A percentile compares a stretch with the other conserved stretches of the same genome.
phyloP scores from a whole-genome alignment of 257 asterid genomes.

The Linderniella brevidens region DNA sequence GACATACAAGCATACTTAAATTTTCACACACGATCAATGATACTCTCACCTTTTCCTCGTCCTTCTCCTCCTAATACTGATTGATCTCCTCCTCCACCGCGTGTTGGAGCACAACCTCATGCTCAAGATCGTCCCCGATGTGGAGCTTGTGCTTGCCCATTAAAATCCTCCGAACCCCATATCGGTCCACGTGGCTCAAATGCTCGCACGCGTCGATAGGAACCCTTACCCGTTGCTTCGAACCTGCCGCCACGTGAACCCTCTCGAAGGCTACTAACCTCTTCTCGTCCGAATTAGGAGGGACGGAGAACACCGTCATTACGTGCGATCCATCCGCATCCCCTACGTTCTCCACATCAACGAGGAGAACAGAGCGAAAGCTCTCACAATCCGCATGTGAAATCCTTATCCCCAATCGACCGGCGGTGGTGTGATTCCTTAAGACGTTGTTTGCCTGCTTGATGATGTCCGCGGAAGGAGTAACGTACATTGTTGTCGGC shows the following conservation, averaged over 20 bases:
- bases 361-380: constrained; percentile 26
- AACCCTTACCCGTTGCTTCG: constrained; percentile 23
- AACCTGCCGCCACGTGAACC: constrained; percentile 29
- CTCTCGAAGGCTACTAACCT: constrained; percentile 54
- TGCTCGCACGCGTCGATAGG: constrained; percentile 45
- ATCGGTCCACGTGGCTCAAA: constrained; percentile 40
- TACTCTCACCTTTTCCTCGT: no score
- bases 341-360: constrained; percentile 55
- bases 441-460: constrained; percentile 3
- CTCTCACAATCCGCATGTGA: constrained; percentile 45
- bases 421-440: constrained; percentile 28
- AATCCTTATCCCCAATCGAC: constrained; percentile 26
- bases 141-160: constrained; percentile 76
- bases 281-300: constrained; percentile 26
- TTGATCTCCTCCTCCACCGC: constrained; percentile 20
- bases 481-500: constrained; percentile 33
- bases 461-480: constrained; percentile 20
- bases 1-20: no score
- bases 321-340: constrained; percentile 65
- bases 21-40: no score
- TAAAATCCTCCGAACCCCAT: constrained; percentile 59
- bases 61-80: no score
- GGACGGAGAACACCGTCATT: constrained; percentile 28
- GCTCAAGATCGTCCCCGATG: constrained; percentile 47
- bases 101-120: constrained; percentile 31